Base-by-base conservation (phyloP, 73 alveolate species). In the Tetrahymena borealis region DNA sequence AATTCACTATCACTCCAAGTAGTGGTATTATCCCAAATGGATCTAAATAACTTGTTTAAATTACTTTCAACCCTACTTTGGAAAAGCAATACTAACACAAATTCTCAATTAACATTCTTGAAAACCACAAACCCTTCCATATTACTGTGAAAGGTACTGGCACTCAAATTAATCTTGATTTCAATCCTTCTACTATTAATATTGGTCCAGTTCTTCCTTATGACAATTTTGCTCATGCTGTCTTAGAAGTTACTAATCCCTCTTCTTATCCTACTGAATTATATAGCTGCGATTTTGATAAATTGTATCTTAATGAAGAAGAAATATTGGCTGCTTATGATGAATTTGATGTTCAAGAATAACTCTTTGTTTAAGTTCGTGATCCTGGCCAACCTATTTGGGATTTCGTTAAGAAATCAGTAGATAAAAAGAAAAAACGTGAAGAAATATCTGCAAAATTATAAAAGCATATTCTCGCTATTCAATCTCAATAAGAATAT, bases 151-250 rank as follows among this genome's bases (percentile, higher is more conserved):
- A 97, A 94, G 99, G 99, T 31, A 93, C 96, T 41, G 99, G 99
- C 28, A 97, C 97, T 85, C 95, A 96, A 79, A 97, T 97, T 38
- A 97, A 97, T 38, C 96, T 99, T 78, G 96, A 97, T 90, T 95
- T 98, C 77, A 95, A 94, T 78, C 99, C 99, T 4, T 95, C 95
- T 40, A 91, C 96, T 32, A 95, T 98, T 31, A 97, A 97, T 91
- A 95, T 99, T 24, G 99, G 99, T 33, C 99, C 99, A 8, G 99
- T 99, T 38, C 96, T 99, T 78, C 99, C 99, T 36, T 98, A 99
- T 95, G 97, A 96, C 93, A 97, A 96, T 79, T 97, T 96, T 93
- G 99, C 99, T 33, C 96, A 95, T 90, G 97, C 98, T 18, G 95
- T 93, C 39, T 94, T 99, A 37, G 99, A 98, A 91, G 96, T 99